These are phyloP conservation scores for Nakataea oryzae DNA, from an alignment of 2,329 filamentous ascomycete species.

Conservation along the genomic window DNA sequence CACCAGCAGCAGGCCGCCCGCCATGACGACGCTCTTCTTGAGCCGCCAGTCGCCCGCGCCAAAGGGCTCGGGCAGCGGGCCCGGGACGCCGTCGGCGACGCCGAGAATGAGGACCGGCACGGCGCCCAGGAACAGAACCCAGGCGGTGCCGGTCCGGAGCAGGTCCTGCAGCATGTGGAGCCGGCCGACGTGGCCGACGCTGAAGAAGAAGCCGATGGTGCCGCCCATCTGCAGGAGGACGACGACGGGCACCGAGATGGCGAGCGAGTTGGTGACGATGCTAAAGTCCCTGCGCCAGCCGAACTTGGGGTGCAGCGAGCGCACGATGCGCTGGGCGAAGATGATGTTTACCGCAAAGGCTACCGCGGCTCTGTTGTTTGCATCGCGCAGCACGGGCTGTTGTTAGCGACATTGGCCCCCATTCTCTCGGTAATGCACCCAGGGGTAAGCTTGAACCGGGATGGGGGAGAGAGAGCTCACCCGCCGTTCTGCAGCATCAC, in stretches of 20 bases:
- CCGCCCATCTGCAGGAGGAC: slow-evolving; percentile 21
- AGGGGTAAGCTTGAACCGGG: neutral
- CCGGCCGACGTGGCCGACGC: slow-evolving; percentile 8
- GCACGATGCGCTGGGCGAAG: slow-evolving; percentile 26
- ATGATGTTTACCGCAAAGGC: slow-evolving; percentile 26
- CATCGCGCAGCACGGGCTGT: neutral
- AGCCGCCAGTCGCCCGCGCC: slow-evolving; percentile 17
- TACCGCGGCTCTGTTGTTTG: slow-evolving; percentile 17
- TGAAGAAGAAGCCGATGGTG: slow-evolving; percentile 15
- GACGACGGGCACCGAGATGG: slow-evolving; percentile 16
- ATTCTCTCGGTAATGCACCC: neutral
- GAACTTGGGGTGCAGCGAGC: slow-evolving; percentile 22
- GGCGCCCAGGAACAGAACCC: slow-evolving; percentile 9
- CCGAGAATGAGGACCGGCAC: slow-evolving; percentile 14
- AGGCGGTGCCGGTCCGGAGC: slow-evolving; percentile 12
- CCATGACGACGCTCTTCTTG: slow-evolving; percentile 18
- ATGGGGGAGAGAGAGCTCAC: slow-evolving; percentile 5
- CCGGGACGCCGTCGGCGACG: slow-evolving; percentile 13
- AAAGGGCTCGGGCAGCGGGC: slow-evolving; percentile 19
- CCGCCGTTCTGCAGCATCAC: slow-evolving; percentile 24
- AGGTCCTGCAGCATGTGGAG: slow-evolving; percentile 7
- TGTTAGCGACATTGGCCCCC: neutral
- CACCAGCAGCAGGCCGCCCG: slow-evolving; percentile 9
- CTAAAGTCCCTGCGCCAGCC: slow-evolving; percentile 22
- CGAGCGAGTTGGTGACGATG: slow-evolving; percentile 11